A percentile compares a stretch with the other conserved stretches of the same genome.
Evolutionary conservation across 805 yeast species (phyloP).

Genomic region (fission yeast (Schizosaccharomyces pombe)): DNA sequence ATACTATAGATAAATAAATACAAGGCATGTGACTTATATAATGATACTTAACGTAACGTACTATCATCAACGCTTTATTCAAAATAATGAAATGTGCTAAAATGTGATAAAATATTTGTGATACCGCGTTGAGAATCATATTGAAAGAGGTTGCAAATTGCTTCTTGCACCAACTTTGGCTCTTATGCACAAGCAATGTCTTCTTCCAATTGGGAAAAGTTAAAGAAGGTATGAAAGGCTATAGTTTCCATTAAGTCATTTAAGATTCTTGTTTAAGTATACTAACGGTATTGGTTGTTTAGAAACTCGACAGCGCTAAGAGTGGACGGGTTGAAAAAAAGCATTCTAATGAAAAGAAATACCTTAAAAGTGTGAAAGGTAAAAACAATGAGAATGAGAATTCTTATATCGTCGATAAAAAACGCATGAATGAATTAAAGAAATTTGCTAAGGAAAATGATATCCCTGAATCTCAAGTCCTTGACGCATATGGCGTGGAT

Average conservation of each 20-base stretch:
- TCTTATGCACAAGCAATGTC: background rate
- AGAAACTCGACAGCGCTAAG: background rate
- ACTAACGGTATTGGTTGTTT: too few species aligned
- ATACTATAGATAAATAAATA: too few species aligned
- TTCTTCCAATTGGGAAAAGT: constrained; percentile 1
- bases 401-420: background rate
- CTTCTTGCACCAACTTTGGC: background rate
- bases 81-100: too few species aligned
- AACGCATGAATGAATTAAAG: background rate
- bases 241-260: background rate
- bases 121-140: too few species aligned
- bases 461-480: background rate
- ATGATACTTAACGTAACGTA: too few species aligned
- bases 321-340: constrained; percentile 2
- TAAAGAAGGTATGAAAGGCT: background rate
- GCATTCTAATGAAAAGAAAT: constrained; percentile 4
- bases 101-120: too few species aligned
- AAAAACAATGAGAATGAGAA: background rate
- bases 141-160: background rate
- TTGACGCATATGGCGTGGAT: background rate
- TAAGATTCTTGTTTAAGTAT: too few species aligned
- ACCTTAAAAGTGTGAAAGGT: background rate
- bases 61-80: too few species aligned
- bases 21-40: too few species aligned
- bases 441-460: background rate